phyloP scores from a whole-genome alignment of 2,329 filamentous ascomycete species.

The Penicillium sp. region DNA sequence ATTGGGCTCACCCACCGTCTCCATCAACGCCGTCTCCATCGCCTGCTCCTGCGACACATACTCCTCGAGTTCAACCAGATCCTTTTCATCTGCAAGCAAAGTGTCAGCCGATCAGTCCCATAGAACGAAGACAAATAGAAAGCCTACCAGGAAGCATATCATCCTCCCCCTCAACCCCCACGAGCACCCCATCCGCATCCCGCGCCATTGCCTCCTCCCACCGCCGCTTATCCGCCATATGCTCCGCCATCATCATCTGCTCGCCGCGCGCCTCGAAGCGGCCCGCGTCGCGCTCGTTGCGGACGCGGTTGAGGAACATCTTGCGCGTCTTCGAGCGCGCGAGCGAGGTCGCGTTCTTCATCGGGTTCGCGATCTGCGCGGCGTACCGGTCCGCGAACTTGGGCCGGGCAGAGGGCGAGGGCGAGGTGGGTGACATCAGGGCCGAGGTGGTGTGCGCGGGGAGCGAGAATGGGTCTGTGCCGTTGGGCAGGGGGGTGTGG shows the following conservation, averaged over 20 bases:
- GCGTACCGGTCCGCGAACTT: conserved; percentile 40
- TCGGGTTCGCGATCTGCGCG: conserved; percentile 33
- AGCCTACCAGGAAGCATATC: conserved; percentile 27
- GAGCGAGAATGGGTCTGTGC: conserved; percentile 2
- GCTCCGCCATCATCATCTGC: conserved; percentile 45
- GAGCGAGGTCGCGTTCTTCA: conserved; percentile 26
- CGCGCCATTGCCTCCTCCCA: conserved; percentile 42
- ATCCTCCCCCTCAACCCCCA: conserved; percentile 23
- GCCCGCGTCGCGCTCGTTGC: conserved; percentile 38
- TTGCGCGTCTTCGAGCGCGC: conserved; percentile 37
- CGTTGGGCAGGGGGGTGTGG: conserved; percentile 2
- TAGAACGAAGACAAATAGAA: background rate
- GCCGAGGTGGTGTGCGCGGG: conserved; percentile 2
- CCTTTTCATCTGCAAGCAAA: conserved; percentile 24
- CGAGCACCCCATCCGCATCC: conserved; percentile 29
- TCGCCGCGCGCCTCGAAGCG: conserved; percentile 43
- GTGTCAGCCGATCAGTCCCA: conserved; percentile 3
- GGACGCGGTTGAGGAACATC: conserved; percentile 44
- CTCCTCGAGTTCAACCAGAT: conserved; percentile 34
- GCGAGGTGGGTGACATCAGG: conserved; percentile 10
- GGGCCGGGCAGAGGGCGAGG: conserved; percentile 17
- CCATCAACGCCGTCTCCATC: conserved; percentile 31
- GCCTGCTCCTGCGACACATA: conserved; percentile 37
- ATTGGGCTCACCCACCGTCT: conserved; percentile 13
- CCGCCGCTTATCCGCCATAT: conserved; percentile 36